Percentiles rank a stretch among this genome's conserved stretches.
Conservation (phyloP, 805 yeast genomes). For the Alloascoidea hylecoeti region DNA sequence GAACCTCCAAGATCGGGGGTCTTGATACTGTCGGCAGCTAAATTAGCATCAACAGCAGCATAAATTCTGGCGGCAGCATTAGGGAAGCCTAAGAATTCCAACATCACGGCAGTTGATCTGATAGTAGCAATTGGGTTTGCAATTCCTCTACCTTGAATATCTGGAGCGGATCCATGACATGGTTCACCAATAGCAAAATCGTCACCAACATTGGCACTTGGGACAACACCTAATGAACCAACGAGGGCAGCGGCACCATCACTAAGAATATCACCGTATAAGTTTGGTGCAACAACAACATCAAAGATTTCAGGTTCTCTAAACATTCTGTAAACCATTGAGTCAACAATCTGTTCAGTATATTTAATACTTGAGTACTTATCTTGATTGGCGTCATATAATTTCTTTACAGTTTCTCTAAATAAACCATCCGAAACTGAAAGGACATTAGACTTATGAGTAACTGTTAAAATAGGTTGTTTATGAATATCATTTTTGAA, state of each 20-base stretch:
- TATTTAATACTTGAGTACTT: slow-evolving; percentile 47
- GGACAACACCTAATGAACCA: slow-evolving; percentile 96
- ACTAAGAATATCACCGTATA: slow-evolving; percentile 92
- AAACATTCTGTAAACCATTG: slow-evolving; percentile 98
- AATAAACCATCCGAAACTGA: slow-evolving; percentile 90
- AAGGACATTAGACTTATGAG: slow-evolving; percentile 93
- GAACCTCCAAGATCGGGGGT: slow-evolving; percentile 96
- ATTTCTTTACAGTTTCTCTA: slow-evolving; percentile 69
- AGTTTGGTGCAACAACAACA: slow-evolving; percentile 96
- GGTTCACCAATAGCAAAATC: slow-evolving; percentile 97
- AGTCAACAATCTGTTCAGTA: slow-evolving; percentile 96
- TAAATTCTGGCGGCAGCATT: slow-evolving; percentile 87
- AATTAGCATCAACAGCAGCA: slow-evolving; percentile 88
- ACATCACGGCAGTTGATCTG: slow-evolving; percentile 93
- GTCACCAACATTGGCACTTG: slow-evolving; percentile 96
- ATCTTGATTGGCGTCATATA: slow-evolving; percentile 38
- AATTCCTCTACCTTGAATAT: slow-evolving; percentile 86
- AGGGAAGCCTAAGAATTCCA: slow-evolving; percentile 88
- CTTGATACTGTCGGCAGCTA: slow-evolving; percentile 60
- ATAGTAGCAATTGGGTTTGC: slow-evolving; percentile 97
- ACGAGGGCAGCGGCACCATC: slow-evolving; percentile 98
- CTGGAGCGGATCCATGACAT: slow-evolving; percentile 98
- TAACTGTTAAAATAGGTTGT: slow-evolving; percentile 73
- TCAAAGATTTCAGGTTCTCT: slow-evolving; percentile 96
- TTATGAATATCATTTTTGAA: slow-evolving; percentile 23